Evolutionary conservation across 208 protist species (phyloP).

Genomic region (Acanthamoeba quina): DNA sequence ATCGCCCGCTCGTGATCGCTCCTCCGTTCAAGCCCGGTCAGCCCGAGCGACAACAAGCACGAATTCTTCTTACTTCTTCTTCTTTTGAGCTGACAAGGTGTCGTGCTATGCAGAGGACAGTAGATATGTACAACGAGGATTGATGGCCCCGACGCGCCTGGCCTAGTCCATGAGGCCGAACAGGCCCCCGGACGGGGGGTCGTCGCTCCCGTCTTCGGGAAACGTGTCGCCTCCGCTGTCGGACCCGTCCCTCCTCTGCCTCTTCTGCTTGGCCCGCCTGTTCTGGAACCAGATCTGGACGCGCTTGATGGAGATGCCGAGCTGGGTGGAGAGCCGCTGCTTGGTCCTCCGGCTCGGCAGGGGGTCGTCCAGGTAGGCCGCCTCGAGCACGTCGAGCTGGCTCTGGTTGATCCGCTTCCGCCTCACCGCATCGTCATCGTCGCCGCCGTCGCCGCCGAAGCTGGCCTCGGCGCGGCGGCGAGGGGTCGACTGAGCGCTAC

Average conservation of each 20-base stretch:
- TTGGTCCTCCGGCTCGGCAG: constrained; percentile 43
- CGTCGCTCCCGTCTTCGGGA: neutral
- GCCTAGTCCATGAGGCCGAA: neutral
- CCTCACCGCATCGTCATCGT: neutral
- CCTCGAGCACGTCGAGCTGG: constrained; percentile 52
- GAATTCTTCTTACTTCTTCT: neutral
- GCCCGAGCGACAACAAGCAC: no score
- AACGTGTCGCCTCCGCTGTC: neutral
- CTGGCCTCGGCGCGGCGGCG: neutral
- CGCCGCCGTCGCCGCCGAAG: neutral
- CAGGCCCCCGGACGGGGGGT: neutral
- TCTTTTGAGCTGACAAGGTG: neutral
- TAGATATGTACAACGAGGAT: neutral
- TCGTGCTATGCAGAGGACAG: neutral
- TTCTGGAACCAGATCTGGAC: constrained; percentile 61
- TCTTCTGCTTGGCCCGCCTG: constrained; percentile 27
- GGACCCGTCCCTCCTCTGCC: neutral
- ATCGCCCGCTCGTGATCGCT: constrained; percentile 45
- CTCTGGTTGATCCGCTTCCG: constrained; percentile 3
- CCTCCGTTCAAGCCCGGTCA: no score
- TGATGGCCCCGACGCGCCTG: neutral
- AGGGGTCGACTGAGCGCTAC: neutral
- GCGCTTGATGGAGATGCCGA: constrained; percentile 34
- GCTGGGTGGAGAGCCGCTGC: neutral
- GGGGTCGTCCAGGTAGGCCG: constrained; percentile 4